Evolutionary conservation across 495 filamentous ascomycete genomes (phyloP).

Genomic region (Extremus antarcticus): DNA sequence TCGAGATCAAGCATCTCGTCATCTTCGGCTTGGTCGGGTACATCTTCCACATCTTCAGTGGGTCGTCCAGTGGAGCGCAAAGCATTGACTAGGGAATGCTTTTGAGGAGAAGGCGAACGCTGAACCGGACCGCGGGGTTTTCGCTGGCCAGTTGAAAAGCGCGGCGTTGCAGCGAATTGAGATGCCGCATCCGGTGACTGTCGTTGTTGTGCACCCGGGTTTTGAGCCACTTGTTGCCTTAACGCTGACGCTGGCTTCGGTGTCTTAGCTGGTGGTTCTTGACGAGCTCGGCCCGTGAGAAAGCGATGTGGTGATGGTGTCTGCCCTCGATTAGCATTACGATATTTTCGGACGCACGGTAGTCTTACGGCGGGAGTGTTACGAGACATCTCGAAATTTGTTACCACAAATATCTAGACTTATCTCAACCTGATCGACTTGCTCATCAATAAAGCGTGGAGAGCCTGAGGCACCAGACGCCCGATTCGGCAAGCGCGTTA

Average conservation of each 20-base stretch:
- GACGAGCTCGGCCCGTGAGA: constrained; percentile 1
- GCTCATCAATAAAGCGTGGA: too few relatives aligned
- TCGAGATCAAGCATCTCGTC: constrained; percentile 14
- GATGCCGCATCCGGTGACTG: background rate
- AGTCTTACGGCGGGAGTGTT: too few relatives aligned
- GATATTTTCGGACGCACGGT: too few relatives aligned
- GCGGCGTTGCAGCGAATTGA: constrained; percentile 11
- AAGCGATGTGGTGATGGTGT: constrained; percentile 15
- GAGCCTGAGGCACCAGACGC: too few relatives aligned
- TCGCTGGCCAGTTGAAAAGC: constrained; percentile 5
- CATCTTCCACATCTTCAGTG: constrained; percentile 5
- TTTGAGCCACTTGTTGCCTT: background rate
- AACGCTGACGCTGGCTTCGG: constrained; percentile 1
- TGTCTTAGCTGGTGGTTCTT: background rate
- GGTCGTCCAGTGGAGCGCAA: background rate
- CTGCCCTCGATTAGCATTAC: too few relatives aligned
- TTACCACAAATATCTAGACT: too few relatives aligned
- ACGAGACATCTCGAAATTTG: too few relatives aligned
- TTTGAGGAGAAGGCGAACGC: constrained; percentile 9
- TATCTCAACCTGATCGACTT: too few relatives aligned
- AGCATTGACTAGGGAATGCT: background rate
- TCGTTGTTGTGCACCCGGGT: background rate
- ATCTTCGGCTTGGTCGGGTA: background rate
- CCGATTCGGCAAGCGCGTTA: too few relatives aligned
- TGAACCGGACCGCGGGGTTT: background rate